A percentile compares a stretch with the other conserved stretches of the same genome.
phyloP scores from a whole-genome alignment of 2,329 filamentous ascomycete genomes.

The Rhynchosporium agropyri region DNA sequence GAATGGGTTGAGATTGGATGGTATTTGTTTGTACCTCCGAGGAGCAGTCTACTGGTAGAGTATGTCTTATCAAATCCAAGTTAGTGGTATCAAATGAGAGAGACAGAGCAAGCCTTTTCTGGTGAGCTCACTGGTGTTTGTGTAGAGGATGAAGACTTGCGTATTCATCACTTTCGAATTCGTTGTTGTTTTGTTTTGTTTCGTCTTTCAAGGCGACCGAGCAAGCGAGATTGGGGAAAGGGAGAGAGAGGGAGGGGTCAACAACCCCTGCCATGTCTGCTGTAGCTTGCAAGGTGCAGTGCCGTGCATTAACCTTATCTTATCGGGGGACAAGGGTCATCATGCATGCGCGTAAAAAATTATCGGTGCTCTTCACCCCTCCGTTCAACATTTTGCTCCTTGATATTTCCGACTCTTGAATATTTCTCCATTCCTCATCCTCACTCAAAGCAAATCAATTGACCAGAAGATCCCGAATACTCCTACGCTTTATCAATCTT shows the following conservation, averaged over 20 bases:
- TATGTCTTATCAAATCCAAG: no score
- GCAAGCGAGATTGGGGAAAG: slow-evolving; percentile 8
- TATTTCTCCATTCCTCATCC: slow-evolving; percentile 2
- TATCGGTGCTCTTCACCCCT: slow-evolving; percentile 13
- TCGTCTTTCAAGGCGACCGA: no score
- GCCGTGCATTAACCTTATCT: slow-evolving; percentile 8
- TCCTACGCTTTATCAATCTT: neutral
- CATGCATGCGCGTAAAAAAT: slow-evolving; percentile 15
- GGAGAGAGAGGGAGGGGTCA: neutral
- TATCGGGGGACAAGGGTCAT: neutral
- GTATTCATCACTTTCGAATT: neutral
- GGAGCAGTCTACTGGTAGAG: no score
- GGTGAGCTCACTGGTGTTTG: neutral
- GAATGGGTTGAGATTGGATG: neutral
- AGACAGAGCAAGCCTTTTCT: neutral
- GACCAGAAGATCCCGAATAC: neutral
- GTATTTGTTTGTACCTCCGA: no score
- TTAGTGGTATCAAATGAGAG: no score
- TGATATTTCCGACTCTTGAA: neutral
- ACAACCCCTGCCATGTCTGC: no score
- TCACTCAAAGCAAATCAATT: neutral
- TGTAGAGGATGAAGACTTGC: neutral
- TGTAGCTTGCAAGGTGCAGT: neutral
- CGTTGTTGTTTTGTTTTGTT: no score
- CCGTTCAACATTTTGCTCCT: neutral